Evolutionary conservation across 2,329 filamentous ascomycete species (phyloP).

Genomic region (Xylaria hypoxylon): DNA sequence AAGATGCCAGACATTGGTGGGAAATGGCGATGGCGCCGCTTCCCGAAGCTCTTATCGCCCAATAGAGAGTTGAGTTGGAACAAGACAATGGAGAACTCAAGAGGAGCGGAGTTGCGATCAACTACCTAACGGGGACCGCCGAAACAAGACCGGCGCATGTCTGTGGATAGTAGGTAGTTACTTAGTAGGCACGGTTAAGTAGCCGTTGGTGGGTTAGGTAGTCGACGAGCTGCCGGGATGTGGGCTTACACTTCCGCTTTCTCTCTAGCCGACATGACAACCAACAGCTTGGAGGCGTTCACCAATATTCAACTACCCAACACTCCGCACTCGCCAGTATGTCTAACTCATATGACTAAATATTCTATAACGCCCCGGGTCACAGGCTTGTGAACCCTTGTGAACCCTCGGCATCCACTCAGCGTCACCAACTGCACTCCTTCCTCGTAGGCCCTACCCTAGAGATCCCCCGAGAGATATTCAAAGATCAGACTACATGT

Average conservation of each 20-base stretch:
- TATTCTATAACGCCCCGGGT: neutral
- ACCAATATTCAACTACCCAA: neutral
- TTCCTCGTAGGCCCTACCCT: no score
- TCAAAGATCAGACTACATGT: no score
- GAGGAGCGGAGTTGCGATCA: neutral
- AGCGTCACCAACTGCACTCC: no score
- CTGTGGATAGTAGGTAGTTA: neutral
- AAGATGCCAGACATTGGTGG: neutral
- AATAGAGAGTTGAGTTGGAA: slow-evolving; percentile 13
- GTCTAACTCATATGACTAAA: no score
- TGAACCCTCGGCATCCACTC: no score
- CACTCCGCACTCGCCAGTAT: neutral
- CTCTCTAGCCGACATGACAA: neutral
- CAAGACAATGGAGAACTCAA: neutral
- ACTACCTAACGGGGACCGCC: neutral
- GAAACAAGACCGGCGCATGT: neutral
- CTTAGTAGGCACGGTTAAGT: neutral
- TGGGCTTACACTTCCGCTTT: slow-evolving; percentile 11
- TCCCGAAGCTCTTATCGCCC: slow-evolving; percentile 20
- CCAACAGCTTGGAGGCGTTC: neutral
- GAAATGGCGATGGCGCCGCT: slow-evolving; percentile 3
- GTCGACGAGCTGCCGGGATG: slow-evolving; percentile 9
- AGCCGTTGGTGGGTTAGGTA: neutral
- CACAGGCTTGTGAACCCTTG: neutral
- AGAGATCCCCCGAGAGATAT: no score